phyloP scores from a whole-genome alignment of 2,329 filamentous ascomycete genomes.

The Cytospora mali region DNA sequence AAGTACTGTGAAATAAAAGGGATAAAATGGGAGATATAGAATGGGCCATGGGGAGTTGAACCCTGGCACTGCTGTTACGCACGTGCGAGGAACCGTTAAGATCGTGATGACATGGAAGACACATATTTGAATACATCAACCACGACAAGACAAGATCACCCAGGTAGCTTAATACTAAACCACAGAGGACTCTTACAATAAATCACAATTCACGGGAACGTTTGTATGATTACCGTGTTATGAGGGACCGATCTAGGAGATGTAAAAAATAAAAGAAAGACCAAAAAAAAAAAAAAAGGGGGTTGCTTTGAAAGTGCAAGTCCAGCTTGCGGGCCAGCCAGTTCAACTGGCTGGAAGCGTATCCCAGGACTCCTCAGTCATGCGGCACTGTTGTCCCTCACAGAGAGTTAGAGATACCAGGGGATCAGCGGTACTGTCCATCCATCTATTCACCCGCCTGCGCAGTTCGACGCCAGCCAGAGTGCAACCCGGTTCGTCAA shows the following conservation, averaged over 20 bases:
- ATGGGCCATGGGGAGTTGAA: background rate
- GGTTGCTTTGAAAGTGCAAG: slow-evolving; percentile 2
- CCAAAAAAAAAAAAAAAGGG: background rate
- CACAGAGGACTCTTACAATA: no score
- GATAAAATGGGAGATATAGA: background rate
- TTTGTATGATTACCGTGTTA: no score
- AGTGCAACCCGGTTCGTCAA: slow-evolving; percentile 1
- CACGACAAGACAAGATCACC: background rate
- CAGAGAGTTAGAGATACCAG: background rate
- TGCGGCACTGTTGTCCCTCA: slow-evolving; percentile 13
- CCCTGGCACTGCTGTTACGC: background rate
- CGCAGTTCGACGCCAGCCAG: slow-evolving; percentile 9
- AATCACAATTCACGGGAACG: background rate
- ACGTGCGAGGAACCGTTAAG: background rate
- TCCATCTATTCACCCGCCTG: background rate
- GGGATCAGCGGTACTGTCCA: background rate
- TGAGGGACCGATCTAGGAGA: no score
- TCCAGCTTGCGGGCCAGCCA: slow-evolving; percentile 12
- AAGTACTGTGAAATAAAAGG: no score
- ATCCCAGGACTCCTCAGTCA: background rate
- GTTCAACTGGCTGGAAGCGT: slow-evolving; percentile 9
- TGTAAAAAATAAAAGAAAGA: background rate
- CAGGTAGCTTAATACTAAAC: no score
- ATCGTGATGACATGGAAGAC: background rate
- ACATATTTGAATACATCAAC: background rate